phyloP scores from a whole-genome alignment of 225 moss, liverwort and hornwort genomes.

The Antitrichia curtipendula region DNA sequence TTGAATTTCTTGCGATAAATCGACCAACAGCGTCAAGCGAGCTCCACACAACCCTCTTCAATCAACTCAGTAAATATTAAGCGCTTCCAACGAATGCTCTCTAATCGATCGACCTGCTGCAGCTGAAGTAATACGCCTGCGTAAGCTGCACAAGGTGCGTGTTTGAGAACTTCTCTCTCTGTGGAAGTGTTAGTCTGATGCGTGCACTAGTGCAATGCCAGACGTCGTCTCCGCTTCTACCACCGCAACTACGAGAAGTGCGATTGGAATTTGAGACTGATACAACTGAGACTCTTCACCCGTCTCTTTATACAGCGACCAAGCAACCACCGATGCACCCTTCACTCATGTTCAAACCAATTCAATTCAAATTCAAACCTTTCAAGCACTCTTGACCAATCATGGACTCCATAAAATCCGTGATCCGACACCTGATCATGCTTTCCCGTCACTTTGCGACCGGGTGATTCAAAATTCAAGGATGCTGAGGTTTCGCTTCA shows the following conservation, averaged over 20 bases:
- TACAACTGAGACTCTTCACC: not conserved
- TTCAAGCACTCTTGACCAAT: not conserved
- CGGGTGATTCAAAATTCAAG: not conserved
- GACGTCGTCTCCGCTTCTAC: not conserved
- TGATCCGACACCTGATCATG: not conserved
- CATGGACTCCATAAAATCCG: not conserved
- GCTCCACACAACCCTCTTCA: not conserved
- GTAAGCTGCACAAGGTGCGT: not conserved
- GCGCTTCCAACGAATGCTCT: too few relatives aligned
- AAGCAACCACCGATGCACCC: not conserved
- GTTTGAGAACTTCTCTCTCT: not conserved
- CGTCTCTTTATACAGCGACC: not conserved
- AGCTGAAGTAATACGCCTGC: not conserved
- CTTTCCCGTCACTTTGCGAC: constrained; percentile 17
- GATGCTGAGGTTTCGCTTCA: not conserved
- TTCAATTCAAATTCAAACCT: not conserved
- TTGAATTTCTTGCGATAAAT: not conserved
- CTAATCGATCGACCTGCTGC: not conserved
- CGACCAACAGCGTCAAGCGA: not conserved
- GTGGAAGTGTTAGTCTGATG: not conserved
- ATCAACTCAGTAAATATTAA: not conserved
- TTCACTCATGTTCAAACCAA: not conserved
- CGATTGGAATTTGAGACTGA: not conserved
- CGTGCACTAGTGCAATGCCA: not conserved
- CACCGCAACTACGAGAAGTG: not conserved